Percentiles rank a stretch among this genome's conserved stretches.
phyloP scores from a whole-genome alignment of 192 early-diverging fungal species.

The Obelidium mucronatum region DNA sequence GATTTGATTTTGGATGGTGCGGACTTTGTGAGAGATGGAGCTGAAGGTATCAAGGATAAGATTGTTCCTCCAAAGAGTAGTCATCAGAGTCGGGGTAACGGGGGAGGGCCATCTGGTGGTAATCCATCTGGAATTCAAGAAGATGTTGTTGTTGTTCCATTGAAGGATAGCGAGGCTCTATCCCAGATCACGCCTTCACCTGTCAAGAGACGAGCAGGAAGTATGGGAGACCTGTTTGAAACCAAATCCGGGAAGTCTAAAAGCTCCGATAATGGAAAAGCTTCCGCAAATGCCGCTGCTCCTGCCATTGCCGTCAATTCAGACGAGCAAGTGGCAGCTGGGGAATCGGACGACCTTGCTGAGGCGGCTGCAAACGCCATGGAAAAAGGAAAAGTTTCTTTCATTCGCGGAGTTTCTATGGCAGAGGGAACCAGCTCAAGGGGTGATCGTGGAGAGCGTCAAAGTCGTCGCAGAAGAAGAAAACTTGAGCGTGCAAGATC shows the following conservation, averaged over 20 bases:
- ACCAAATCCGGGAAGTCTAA: neutral
- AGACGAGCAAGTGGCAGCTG: neutral
- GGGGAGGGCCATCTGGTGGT: neutral
- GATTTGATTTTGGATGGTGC: constrained; percentile 31
- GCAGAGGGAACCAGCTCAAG: neutral
- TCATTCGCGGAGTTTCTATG: neutral
- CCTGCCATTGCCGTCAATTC: neutral
- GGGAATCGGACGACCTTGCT: neutral
- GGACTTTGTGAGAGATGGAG: constrained; percentile 27
- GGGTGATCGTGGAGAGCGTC: constrained; percentile 1
- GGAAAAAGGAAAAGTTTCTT: neutral
- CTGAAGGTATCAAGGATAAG: constrained; percentile 25
- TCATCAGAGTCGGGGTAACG: neutral
- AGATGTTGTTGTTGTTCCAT: neutral
- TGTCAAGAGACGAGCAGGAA: neutral
- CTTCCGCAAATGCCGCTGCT: neutral
- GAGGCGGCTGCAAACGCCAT: neutral
- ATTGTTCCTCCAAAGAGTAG: neutral
- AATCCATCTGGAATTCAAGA: neutral
- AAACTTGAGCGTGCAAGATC: constrained; percentile 13
- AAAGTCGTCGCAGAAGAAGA: constrained; percentile 22
- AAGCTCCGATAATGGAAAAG: neutral
- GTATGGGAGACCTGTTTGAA: constrained; percentile 16
- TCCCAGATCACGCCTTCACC: neutral
- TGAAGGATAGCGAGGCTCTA: constrained; percentile 10